phyloP scores from a whole-genome alignment of 306 rosid genomes.

The Morella rubra region DNA sequence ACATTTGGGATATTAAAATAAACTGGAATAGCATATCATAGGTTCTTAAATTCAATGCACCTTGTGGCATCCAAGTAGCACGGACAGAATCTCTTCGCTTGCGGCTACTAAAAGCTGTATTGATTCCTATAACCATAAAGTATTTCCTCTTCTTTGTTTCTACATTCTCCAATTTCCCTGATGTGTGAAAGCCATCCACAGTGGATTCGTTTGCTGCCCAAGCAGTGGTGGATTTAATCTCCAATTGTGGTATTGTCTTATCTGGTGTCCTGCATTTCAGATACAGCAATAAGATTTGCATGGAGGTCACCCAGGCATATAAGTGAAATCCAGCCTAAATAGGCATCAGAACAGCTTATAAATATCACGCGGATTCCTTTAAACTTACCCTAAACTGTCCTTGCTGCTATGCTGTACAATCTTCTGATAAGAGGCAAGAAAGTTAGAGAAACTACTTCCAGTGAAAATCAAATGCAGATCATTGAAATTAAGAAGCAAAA shows the following conservation, averaged over 20 bases:
- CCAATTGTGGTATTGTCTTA: slow-evolving; percentile 50
- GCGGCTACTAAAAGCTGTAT: slow-evolving; percentile 83
- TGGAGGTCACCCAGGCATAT: slow-evolving; percentile 12
- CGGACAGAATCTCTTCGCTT: slow-evolving; percentile 87
- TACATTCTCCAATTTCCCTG: slow-evolving; percentile 40
- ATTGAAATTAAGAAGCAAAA: slow-evolving; percentile 1
- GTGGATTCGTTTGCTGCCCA: slow-evolving; percentile 35
- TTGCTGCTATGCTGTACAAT: slow-evolving; percentile 40
- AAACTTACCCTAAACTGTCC: slow-evolving; percentile 44
- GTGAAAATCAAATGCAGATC: background rate
- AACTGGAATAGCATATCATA: slow-evolving; percentile 5
- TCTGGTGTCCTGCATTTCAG: slow-evolving; percentile 52
- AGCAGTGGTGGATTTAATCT: slow-evolving; percentile 51
- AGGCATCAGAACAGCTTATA: slow-evolving; percentile 46
- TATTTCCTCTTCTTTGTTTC: slow-evolving; percentile 60
- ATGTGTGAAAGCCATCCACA: slow-evolving; percentile 35
- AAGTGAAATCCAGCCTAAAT: slow-evolving; percentile 25
- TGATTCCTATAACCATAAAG: slow-evolving; percentile 81
- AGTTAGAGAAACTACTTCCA: background rate
- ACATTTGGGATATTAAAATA: slow-evolving; percentile 31
- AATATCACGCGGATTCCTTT: slow-evolving; percentile 39
- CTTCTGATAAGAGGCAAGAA: slow-evolving; percentile 31
- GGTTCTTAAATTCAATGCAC: slow-evolving; percentile 37
- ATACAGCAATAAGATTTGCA: slow-evolving; percentile 28
- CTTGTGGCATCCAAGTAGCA: slow-evolving; percentile 93